A percentile compares a stretch with the other conserved stretches of the same genome.
These are phyloP conservation scores for Simplicillium sp. DNA, from an alignment of 2,329 filamentous ascomycete genomes.

Conservation along the genomic window DNA sequence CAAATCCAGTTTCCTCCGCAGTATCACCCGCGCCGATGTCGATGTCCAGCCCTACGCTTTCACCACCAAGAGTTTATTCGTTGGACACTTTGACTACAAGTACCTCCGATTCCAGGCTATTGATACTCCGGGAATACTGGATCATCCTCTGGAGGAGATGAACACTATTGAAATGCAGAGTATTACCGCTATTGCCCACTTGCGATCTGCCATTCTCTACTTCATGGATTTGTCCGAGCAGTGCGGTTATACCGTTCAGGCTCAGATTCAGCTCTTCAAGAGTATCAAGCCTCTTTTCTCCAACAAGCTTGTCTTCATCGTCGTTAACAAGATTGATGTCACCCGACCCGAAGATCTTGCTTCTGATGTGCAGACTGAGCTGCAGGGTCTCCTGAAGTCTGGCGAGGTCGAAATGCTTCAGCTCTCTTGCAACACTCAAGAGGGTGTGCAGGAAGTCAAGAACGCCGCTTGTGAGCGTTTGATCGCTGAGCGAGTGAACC, in stretches of 20 bases:
- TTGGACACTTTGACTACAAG: conserved; percentile 97
- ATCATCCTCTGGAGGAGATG: conserved; percentile 98
- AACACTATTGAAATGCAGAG: conserved; percentile 99
- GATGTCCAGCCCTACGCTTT: conserved; percentile 98
- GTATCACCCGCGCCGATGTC: conserved; percentile 87
- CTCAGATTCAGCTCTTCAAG: conserved; percentile 91
- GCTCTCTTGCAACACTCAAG: conserved; percentile 87
- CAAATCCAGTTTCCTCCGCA: conserved; percentile 92
- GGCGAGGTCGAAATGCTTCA: conserved; percentile 89
- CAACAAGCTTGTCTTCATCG: conserved; percentile 94
- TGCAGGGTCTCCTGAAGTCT: conserved; percentile 73
- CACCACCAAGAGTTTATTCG: conserved; percentile 94
- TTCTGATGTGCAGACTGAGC: conserved; percentile 62
- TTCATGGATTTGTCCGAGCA: conserved; percentile 98
- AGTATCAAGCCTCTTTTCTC: conserved; percentile 95
- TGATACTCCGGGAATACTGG: conserved; percentile 95
- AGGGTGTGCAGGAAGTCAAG: conserved; percentile 90
- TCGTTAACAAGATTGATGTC: conserved; percentile 98
- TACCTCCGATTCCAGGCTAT: conserved; percentile 58
- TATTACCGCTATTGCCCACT: conserved; percentile 94
- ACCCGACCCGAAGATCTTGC: conserved; percentile 80
- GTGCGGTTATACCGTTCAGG: conserved; percentile 86
- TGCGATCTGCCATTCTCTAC: conserved; percentile 90
- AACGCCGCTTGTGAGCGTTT: conserved; percentile 90
- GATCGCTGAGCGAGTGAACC: conserved; percentile 83